These are phyloP conservation scores for Alternaria ethzedia DNA, from an alignment of 2,329 filamentous ascomycete species.

Conservation along the genomic window DNA sequence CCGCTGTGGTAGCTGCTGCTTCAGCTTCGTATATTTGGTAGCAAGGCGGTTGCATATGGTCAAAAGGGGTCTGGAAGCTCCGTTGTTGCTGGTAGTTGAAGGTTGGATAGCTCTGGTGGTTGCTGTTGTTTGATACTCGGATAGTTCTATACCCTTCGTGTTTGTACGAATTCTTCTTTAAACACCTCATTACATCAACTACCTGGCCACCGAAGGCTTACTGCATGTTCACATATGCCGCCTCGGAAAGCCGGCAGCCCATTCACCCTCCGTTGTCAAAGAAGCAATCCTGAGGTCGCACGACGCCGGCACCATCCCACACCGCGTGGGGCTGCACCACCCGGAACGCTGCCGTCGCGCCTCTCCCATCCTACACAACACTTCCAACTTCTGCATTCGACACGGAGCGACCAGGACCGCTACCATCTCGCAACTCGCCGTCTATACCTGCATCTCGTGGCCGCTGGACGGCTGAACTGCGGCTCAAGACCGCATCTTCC, in stretches of 20 bases:
- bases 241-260: background rate
- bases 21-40: background rate
- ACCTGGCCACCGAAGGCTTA: background rate
- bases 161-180: background rate
- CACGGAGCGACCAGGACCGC: slow-evolving; percentile 34
- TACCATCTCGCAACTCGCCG: slow-evolving; percentile 16
- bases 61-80: background rate
- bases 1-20: background rate
- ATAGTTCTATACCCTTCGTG: slow-evolving; percentile 19
- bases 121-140: background rate
- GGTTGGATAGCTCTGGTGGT: slow-evolving; percentile 1
- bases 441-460: slow-evolving; percentile 20
- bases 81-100: slow-evolving; percentile 2
- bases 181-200: background rate
- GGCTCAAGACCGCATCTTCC: slow-evolving; percentile 28
- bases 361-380: slow-evolving; percentile 1
- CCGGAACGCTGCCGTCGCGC: slow-evolving; percentile 6
- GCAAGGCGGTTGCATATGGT: background rate
- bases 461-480: slow-evolving; percentile 13
- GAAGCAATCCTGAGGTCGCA: background rate
- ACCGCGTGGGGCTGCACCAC: slow-evolving; percentile 4
- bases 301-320: slow-evolving; percentile 3
- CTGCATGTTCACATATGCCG: background rate
- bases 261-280: background rate
- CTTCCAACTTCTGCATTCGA: slow-evolving; percentile 11